Conservation (phyloP, 1,284 basidiomycete genomes). For the Tremellales sp. region DNA sequence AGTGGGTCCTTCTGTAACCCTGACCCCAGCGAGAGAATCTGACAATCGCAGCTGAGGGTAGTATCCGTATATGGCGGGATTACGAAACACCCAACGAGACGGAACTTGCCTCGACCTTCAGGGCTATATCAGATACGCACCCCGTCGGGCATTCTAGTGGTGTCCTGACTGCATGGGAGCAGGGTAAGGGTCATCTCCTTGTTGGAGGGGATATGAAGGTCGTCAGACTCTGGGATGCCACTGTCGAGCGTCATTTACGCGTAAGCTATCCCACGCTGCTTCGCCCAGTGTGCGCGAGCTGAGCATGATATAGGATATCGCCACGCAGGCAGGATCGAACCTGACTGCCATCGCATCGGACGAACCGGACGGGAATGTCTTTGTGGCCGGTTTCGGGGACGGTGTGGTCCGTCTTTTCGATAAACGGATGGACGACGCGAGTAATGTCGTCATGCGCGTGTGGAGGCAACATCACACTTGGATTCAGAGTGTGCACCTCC, state of each 20-base stretch:
- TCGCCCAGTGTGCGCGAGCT: no score
- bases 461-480: constrained; percentile 83
- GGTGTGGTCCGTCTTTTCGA: constrained; percentile 90
- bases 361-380: constrained; percentile 66
- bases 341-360: constrained; percentile 83
- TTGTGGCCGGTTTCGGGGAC: constrained; percentile 89
- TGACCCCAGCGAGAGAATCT: neutral
- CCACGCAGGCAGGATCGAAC: constrained; percentile 84
- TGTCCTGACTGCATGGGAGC: constrained; percentile 90
- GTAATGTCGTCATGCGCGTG: constrained; percentile 69
- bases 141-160: constrained; percentile 63
- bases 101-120: constrained; percentile 86
- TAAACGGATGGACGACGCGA: constrained; percentile 75
- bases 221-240: constrained; percentile 92
- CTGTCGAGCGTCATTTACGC: constrained; percentile 76
- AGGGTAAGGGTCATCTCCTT: constrained; percentile 75
- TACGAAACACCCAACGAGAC: constrained; percentile 61
- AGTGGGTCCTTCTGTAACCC: constrained; percentile 53
- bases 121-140: constrained; percentile 77
- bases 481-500: constrained; percentile 87
- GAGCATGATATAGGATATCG: constrained; percentile 54
- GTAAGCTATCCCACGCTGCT: constrained; percentile 55
- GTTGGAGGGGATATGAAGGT: constrained; percentile 87
- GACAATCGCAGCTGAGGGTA: constrained; percentile 69
- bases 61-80: constrained; percentile 86